Percentiles rank a stretch among this genome's conserved stretches.
Evolutionary conservation across 208 protist genomes (phyloP).

Genomic region (Blastocrithidia nonstop): DNA sequence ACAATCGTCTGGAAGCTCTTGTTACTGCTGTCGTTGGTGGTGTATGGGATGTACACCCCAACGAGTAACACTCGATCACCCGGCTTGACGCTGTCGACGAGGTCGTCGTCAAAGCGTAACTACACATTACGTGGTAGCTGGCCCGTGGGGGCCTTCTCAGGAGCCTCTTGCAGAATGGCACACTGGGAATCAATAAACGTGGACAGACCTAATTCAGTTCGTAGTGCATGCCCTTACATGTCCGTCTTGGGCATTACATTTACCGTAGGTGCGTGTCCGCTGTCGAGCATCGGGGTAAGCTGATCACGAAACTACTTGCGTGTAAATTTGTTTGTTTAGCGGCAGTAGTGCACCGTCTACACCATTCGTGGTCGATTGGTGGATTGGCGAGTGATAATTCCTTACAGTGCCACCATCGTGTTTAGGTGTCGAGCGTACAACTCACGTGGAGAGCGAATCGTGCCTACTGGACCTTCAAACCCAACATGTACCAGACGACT

Average conservation of each 20-base stretch:
- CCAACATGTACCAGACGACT: conserved; percentile 75
- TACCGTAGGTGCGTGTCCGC: conserved; percentile 73
- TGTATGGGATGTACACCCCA: conserved; percentile 93
- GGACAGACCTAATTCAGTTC: conserved; percentile 96
- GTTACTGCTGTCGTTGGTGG: conserved; percentile 44
- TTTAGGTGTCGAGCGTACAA: conserved; percentile 87
- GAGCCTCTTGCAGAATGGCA: conserved; percentile 94
- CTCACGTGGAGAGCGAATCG: conserved; percentile 88
- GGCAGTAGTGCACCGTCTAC: conserved; percentile 94
- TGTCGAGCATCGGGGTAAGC: conserved; percentile 84
- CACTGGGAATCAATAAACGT: conserved; percentile 95
- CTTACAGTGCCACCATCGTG: conserved; percentile 92
- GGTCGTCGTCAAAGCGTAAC: conserved; percentile 93
- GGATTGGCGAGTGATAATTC: conserved; percentile 95
- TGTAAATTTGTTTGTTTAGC: conserved; percentile 78
- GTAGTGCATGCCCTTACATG: conserved; percentile 90
- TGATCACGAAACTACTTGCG: conserved; percentile 90
- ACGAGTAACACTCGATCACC: conserved; percentile 91
- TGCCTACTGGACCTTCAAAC: conserved; percentile 90
- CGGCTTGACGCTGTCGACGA: conserved; percentile 95
- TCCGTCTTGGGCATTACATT: conserved; percentile 89
- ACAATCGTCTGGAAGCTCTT: conserved; percentile 90
- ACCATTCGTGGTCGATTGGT: conserved; percentile 63
- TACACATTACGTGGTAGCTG: conserved; percentile 97
- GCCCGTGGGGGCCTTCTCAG: conserved; percentile 94